Evolutionary conservation across 352 stramenopile genomes (phyloP).

Genomic region (Blastocystis sp.): DNA sequence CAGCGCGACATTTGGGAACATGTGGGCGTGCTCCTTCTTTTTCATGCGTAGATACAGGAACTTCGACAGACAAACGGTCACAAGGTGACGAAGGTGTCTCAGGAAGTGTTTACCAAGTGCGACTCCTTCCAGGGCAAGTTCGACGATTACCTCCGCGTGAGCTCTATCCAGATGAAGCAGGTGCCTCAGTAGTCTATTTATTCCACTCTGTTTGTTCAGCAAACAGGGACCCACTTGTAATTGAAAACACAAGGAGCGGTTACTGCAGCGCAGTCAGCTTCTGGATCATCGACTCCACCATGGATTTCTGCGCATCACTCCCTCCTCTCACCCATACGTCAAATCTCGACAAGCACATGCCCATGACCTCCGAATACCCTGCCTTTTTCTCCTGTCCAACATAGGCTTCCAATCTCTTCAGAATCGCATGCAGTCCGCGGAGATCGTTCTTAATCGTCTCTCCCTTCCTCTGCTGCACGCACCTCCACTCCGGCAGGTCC

Average conservation of each 20-base stretch:
- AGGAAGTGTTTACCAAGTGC: slow-evolving; percentile 24
- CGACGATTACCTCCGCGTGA: slow-evolving; percentile 45
- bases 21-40: not conserved
- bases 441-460: slow-evolving; percentile 27
- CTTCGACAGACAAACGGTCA: slow-evolving; percentile 54
- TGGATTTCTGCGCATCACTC: slow-evolving; percentile 4
- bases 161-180: slow-evolving; percentile 56
- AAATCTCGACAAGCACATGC: not conserved
- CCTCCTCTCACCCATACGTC: slow-evolving; percentile 9
- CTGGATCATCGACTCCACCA: not conserved
- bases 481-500: slow-evolving; percentile 1
- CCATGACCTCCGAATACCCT: not conserved
- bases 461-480: not conserved
- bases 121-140: slow-evolving; percentile 55
- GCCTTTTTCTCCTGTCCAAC: not conserved
- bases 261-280: not conserved
- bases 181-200: slow-evolving; percentile 47
- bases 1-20: slow-evolving; percentile 68
- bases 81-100: slow-evolving; percentile 40
- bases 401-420: not conserved
- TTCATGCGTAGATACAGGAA: slow-evolving; percentile 32
- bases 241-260: slow-evolving; percentile 29
- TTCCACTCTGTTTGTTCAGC: slow-evolving; percentile 13
- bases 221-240: slow-evolving; percentile 3
- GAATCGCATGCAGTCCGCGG: slow-evolving; percentile 4